Base-by-base conservation (phyloP, 345 rosid genomes). In the Acer yangbiense region DNA sequence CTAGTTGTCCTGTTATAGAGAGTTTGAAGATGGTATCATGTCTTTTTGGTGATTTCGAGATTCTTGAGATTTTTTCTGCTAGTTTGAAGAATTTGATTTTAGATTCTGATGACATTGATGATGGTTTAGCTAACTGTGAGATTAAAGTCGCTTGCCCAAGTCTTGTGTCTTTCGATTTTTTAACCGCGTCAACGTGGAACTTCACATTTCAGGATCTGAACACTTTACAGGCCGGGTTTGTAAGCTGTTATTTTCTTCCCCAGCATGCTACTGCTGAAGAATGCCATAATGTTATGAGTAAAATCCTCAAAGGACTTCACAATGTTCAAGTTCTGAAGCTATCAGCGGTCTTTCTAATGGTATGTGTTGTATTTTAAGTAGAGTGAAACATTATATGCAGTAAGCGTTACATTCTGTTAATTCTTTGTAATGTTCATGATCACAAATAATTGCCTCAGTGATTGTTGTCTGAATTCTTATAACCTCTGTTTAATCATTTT, bases 61-160 rank as follows among this genome's bases (percentile, higher is more conserved):
- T 17, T 52, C 62, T 70, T 52, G 23, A 52, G 20, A 70, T 70
- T 25, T 73, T 43, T 12, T 39, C 68, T 8, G 3, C 39, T 20
- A 73, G 57, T 43, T 61, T 73, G 39, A 61, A 73, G 43, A 7
- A 16, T 23, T 11, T 23, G 17, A 14, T 3, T 1, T 1, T 61
- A 7, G 68, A 39, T 43, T 12, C 3, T 2, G 14, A 0, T 12
- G 14, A 2, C 46, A 23, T 44, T 14, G 16, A n/a, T 41, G 46
- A 35, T 27, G 68, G 65, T 17, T 63, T 29, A 7, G 9, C 9
- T 2, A 14, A 25, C 8, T 43, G 39, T 35, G 44, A 44, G 61
- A 43, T 64, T 25, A 74, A 63, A 35, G 14, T 74, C 48, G 41
- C 61, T 63, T 44, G 44, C 21, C 67, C 76, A 73, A 73, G 61